A percentile compares a stretch with the other conserved stretches of the same genome.
phyloP scores from a whole-genome alignment of 768 basidiomycete species.

The Mycena vulgaris region DNA sequence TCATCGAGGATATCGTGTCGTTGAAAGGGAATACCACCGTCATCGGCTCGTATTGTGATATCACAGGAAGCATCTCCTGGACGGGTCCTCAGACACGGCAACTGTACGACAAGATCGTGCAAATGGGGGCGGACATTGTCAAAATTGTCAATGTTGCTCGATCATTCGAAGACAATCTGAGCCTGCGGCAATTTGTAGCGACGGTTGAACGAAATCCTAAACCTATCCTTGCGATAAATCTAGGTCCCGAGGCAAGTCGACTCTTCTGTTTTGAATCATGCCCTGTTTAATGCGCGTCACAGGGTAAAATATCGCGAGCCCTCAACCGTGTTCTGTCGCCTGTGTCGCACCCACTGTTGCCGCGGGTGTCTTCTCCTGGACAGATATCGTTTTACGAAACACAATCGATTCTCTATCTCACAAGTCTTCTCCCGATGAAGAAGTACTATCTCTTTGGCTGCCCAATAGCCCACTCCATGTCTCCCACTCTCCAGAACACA shows the following conservation, averaged over 20 bases:
- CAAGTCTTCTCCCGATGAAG: constrained; percentile 73
- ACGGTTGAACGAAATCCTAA: constrained; percentile 57
- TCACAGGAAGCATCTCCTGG: constrained; percentile 77
- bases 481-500: constrained; percentile 84
- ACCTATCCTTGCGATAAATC: constrained; percentile 84
- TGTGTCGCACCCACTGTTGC: constrained; percentile 81
- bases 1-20: constrained; percentile 62
- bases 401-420: constrained; percentile 72
- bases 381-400: constrained; percentile 81
- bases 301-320: constrained; percentile 79
- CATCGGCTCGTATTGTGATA: constrained; percentile 85
- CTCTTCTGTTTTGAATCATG: neutral
- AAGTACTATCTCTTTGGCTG: constrained; percentile 80
- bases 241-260: constrained; percentile 63
- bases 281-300: constrained; percentile 1
- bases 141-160: constrained; percentile 81
- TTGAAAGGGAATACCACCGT: constrained; percentile 73
- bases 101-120: constrained; percentile 65
- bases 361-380: constrained; percentile 77
- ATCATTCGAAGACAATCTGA: constrained; percentile 72
- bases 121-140: constrained; percentile 75
- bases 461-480: constrained; percentile 80
- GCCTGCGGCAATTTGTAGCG: constrained; percentile 70
- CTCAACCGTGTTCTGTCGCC: constrained; percentile 81
- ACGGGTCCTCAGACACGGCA: constrained; percentile 64